These are phyloP conservation scores for Rhodotorula babjevae DNA, from an alignment of 768 basidiomycete genomes.

Conservation along the genomic window DNA sequence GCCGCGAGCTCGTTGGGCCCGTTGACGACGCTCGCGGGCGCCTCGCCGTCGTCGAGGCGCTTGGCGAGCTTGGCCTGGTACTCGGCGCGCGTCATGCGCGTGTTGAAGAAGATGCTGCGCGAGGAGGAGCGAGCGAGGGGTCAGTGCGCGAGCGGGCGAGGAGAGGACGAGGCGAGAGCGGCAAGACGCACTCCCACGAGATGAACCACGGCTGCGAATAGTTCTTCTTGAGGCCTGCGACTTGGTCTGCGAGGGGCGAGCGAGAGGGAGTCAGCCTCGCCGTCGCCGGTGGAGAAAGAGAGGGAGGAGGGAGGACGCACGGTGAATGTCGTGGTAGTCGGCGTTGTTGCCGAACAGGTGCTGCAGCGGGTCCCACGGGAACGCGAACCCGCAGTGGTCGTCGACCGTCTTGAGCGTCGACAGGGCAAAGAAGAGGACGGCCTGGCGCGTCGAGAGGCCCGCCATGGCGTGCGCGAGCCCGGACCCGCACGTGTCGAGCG, in stretches of 20 bases:
- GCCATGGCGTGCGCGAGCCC: constrained; percentile 66
- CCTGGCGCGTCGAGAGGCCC: constrained; percentile 71
- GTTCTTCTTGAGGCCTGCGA: constrained; percentile 86
- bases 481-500: constrained; percentile 79
- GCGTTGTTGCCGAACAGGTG: constrained; percentile 79
- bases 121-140: neutral
- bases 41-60: constrained; percentile 8
- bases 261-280: neutral
- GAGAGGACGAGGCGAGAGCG: neutral
- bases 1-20: constrained; percentile 35
- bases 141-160: no score
- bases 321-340: constrained; percentile 97
- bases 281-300: no score
- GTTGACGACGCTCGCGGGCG: constrained; percentile 15
- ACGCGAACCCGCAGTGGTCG: constrained; percentile 44
- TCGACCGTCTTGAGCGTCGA: constrained; percentile 65
- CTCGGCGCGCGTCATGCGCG: constrained; percentile 52
- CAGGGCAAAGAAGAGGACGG: constrained; percentile 72
- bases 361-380: constrained; percentile 91
- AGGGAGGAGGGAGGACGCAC: constrained; percentile 27
- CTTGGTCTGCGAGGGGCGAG: constrained; percentile 38
- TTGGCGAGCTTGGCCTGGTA: constrained; percentile 8
- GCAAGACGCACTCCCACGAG: constrained; percentile 77
- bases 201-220: constrained; percentile 94
- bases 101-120: constrained; percentile 60